These are phyloP conservation scores for Zizania palustris DNA, from an alignment of 202 grass and related monocot genomes.

Conservation along the genomic window DNA sequence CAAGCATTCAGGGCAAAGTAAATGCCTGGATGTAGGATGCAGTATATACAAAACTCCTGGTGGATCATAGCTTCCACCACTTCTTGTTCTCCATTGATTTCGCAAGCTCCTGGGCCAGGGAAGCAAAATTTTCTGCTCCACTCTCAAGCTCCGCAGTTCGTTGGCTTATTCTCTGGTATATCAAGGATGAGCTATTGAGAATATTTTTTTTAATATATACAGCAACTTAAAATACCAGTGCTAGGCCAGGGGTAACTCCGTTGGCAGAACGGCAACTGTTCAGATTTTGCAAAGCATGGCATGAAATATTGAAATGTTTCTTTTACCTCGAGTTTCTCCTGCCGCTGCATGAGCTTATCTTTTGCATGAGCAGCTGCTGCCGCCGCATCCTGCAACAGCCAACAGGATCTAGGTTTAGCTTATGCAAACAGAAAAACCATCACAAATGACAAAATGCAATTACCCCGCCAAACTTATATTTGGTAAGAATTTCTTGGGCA, in stretches of 20 bases:
- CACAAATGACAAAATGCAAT: constrained; percentile 12
- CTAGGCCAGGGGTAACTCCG: neutral
- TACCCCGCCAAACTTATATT: constrained; percentile 98
- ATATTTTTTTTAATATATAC: neutral
- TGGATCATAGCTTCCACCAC: constrained; percentile 95
- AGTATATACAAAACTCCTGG: neutral
- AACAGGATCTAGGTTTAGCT: constrained; percentile 37
- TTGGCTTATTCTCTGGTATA: constrained; percentile 77
- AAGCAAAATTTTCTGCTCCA: constrained; percentile 76
- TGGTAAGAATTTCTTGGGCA: constrained; percentile 88
- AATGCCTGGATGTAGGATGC: constrained; percentile 3
- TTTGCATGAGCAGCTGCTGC: constrained; percentile 92
- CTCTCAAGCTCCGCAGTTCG: constrained; percentile 79
- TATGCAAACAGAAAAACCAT: neutral
- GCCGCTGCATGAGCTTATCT: constrained; percentile 85
- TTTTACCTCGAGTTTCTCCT: constrained; percentile 92
- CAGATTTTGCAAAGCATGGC: neutral
- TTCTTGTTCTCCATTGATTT: constrained; percentile 96
- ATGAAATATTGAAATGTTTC: neutral
- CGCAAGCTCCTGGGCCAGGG: constrained; percentile 75
- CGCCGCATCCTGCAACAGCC: constrained; percentile 69
- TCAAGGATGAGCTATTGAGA: constrained; percentile 14
- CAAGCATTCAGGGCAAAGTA: neutral
- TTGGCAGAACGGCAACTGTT: neutral
- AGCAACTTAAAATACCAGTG: neutral